Evolutionary conservation across 352 stramenopile species (phyloP), one percentile per base, ranked within the genome.

Genomic region (Globisporangium barbulae): DNA sequence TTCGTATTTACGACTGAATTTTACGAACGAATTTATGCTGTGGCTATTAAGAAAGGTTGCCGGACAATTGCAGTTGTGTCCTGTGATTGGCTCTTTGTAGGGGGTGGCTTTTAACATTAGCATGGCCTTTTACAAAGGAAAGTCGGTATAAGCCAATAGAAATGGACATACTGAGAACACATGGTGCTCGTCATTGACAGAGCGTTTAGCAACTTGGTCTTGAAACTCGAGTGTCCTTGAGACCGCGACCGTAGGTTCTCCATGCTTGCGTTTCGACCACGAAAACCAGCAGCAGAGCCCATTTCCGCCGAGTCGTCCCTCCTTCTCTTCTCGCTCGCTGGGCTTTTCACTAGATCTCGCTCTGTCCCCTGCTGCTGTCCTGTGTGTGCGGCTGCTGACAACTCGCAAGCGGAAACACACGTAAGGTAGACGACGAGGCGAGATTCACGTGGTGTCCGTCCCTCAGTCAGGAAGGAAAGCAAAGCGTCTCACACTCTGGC

Each of bases 31-130:
- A 28, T 28, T 28, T 28, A 28, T 28, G 17, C 41, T 19, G 9
- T 47, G 41, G 15, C 41, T 47, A 10, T 10, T 47, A 22, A 47
- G 21, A 47, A 47, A 47, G 41, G 41, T 28, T 15, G 15, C 4
- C 41, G 41, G 41, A 28, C 25, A 28, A 28, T 28, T 28, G 25
- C 25, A 28, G 25, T 28, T 28, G 25, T 28, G 25, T 28, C 25
- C 25, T 28, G 25, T 28, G 25, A 28, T 28, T 28, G 25, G 25
- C 1, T 28, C 25, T 7, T 47, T 47, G 41, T 47, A 28, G 41
- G 41, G 41, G 41, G 41, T 47, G 17, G 41, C 41, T 47, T 47
- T 28, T 49, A 49, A 49, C 44, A 49, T 49, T 39, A 39, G 35
- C 35, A 39, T 39, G 35, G 35, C 35, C 35, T 39, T 39, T 39